Conservation (phyloP, 1,284 basidiomycete species). For the Pulchroboletus neoregius region DNA sequence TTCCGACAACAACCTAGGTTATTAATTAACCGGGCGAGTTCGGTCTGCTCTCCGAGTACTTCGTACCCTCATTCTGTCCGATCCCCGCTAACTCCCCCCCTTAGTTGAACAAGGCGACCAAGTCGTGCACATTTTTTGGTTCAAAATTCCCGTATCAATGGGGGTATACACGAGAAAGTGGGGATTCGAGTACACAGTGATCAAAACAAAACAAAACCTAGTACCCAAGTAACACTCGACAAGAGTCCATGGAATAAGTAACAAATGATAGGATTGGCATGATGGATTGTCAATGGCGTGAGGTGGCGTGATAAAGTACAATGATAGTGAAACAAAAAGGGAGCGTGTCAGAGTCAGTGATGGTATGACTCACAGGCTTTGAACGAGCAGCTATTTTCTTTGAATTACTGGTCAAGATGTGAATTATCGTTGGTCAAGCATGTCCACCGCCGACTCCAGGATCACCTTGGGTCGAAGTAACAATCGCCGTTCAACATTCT, state of each 20-base stretch:
- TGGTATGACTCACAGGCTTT: background rate
- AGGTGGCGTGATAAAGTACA: slow-evolving; percentile 21
- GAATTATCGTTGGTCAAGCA: slow-evolving; percentile 40
- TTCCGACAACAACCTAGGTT: too few species aligned
- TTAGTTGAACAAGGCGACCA: too few species aligned
- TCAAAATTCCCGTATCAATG: background rate
- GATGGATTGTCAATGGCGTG: slow-evolving; percentile 11
- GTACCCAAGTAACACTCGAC: background rate
- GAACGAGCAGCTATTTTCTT: background rate
- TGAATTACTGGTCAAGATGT: background rate
- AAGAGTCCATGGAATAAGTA: slow-evolving; percentile 7
- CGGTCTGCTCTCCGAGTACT: too few species aligned
- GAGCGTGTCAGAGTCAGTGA: background rate
- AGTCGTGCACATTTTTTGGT: background rate
- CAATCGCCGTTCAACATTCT: slow-evolving; percentile 52
- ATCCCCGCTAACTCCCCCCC: too few species aligned
- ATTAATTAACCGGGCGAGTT: too few species aligned
- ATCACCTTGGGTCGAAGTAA: slow-evolving; percentile 68
- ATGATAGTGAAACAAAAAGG: slow-evolving; percentile 10
- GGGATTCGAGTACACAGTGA: background rate
- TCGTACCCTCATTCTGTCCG: too few species aligned
- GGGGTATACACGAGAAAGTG: slow-evolving; percentile 5
- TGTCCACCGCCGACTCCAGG: slow-evolving; percentile 63
- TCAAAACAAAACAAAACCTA: background rate
- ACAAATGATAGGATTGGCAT: slow-evolving; percentile 10